A percentile compares a stretch with the other conserved stretches of the same genome.
Conservation (phyloP, 2,329 filamentous ascomycete genomes). For the Aureobasidium mangrovei region DNA sequence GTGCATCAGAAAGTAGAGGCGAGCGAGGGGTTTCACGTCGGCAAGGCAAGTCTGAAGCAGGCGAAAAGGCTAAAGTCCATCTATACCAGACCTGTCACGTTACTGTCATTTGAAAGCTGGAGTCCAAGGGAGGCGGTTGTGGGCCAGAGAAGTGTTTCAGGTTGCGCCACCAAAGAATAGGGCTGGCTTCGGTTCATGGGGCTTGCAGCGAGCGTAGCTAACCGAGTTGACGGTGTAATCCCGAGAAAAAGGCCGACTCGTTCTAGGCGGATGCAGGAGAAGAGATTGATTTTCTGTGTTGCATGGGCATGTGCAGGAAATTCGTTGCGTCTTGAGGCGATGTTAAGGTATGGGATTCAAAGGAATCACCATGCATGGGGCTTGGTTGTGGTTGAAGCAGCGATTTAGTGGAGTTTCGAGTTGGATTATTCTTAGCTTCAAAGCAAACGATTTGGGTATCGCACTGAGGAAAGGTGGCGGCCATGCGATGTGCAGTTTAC, state of each 20-base stretch:
- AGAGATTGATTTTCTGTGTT: background rate
- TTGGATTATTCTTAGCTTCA: no score
- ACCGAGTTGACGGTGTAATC: background rate
- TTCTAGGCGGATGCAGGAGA: background rate
- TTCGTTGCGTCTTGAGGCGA: no score
- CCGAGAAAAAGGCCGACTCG: background rate
- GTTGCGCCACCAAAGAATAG: conserved; percentile 9
- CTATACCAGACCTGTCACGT: conserved; percentile 8
- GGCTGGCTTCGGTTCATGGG: conserved; percentile 1
- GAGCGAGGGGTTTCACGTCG: background rate
- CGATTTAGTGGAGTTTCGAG: no score
- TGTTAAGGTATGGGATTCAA: no score
- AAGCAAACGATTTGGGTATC: no score
- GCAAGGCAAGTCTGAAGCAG: background rate
- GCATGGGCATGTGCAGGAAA: no score
- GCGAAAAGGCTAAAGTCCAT: background rate
- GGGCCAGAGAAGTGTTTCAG: conserved; percentile 9
- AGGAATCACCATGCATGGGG: no score
- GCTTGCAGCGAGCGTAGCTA: background rate
- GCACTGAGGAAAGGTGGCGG: no score
- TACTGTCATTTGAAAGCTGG: background rate
- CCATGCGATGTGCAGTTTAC: no score
- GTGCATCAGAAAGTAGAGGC: conserved; percentile 1
- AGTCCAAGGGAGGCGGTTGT: background rate
- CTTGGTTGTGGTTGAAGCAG: no score